phyloP scores from a whole-genome alignment of 2,329 filamentous ascomycete species.

The Fusarium albidum region DNA sequence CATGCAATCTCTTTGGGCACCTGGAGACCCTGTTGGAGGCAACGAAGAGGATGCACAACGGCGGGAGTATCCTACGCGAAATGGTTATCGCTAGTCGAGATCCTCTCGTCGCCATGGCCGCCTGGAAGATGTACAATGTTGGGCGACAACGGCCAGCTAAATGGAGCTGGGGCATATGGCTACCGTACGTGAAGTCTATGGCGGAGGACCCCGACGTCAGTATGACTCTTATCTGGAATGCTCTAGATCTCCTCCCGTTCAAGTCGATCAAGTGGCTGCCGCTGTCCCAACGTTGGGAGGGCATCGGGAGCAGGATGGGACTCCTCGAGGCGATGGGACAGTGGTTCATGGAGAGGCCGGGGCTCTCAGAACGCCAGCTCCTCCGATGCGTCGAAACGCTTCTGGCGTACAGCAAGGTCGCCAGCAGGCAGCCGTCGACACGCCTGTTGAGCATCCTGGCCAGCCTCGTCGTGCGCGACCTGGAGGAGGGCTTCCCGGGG shows the following conservation, averaged over 20 bases:
- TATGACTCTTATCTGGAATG: conserved; percentile 38
- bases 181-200: conserved; percentile 42
- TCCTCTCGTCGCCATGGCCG: conserved; percentile 6
- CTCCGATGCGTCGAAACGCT: conserved; percentile 44
- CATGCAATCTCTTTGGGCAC: conserved; percentile 5
- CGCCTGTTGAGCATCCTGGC: conserved; percentile 40
- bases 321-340: conserved; percentile 44
- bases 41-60: not conserved
- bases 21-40: conserved; percentile 14
- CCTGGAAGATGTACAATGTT: conserved; percentile 24
- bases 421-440: conserved; percentile 36
- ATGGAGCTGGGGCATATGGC: conserved; percentile 48
- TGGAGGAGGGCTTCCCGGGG: conserved; percentile 45
- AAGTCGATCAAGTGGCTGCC: conserved; percentile 1
- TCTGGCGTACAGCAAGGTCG: conserved; percentile 34
- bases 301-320: conserved; percentile 22
- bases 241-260: conserved; percentile 35
- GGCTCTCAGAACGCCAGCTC: conserved; percentile 42
- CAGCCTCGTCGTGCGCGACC: conserved; percentile 43
- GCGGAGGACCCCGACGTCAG: conserved; percentile 43
- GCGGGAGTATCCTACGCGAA: not conserved
- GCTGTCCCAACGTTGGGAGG: not conserved
- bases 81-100: conserved; percentile 2
- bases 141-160: conserved; percentile 8
- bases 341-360: conserved; percentile 41